Conservation (phyloP, 1,284 basidiomycete genomes). For the Singerocomus inundabilis region DNA sequence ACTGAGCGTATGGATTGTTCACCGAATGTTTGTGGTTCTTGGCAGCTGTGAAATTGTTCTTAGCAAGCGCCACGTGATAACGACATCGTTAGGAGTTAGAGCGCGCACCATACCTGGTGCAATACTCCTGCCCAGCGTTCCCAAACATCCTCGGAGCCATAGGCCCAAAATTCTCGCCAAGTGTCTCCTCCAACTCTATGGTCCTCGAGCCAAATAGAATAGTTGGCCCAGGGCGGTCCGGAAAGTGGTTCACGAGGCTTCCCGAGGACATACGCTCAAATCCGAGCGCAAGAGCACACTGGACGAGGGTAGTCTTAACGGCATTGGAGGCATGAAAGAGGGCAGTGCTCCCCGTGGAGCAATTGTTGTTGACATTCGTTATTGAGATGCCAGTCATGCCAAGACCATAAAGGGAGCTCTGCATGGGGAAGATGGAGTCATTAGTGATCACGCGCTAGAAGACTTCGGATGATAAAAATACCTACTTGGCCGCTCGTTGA, state of each 20-base stretch:
- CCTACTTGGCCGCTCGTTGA: constrained; percentile 76
- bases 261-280: constrained; percentile 85
- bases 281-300: constrained; percentile 82
- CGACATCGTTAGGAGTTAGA: background rate
- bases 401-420: constrained; percentile 79
- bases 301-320: constrained; percentile 66
- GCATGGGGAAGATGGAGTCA: background rate
- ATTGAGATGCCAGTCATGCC: constrained; percentile 84
- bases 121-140: constrained; percentile 77
- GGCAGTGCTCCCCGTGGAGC: constrained; percentile 74
- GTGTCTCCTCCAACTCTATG: constrained; percentile 54
- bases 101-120: constrained; percentile 66
- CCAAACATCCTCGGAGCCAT: constrained; percentile 71
- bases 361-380: constrained; percentile 85
- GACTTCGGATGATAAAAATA: background rate
- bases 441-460: background rate
- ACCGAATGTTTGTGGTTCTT: constrained; percentile 84
- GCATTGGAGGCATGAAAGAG: constrained; percentile 67
- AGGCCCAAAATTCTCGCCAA: constrained; percentile 66
- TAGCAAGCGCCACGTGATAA: background rate
- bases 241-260: constrained; percentile 66
- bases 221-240: constrained; percentile 67
- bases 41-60: constrained; percentile 45
- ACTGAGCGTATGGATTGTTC: constrained; percentile 86
- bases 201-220: constrained; percentile 43